phyloP scores from a whole-genome alignment of 805 yeast species.

The Wickerhamiella brachini region DNA sequence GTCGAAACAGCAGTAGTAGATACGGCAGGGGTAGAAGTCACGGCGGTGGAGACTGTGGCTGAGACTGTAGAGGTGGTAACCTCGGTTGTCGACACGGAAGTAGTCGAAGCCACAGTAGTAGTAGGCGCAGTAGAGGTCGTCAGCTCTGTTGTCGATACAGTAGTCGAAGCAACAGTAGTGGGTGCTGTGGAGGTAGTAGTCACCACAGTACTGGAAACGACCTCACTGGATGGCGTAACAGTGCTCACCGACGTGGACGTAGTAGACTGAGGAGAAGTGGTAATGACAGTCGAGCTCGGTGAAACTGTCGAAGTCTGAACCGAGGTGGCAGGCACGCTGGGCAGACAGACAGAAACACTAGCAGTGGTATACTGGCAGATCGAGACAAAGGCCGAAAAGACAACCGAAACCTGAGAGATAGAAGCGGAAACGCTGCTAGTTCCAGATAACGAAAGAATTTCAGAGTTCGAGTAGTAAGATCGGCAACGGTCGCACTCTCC shows the following conservation, averaged over 20 bases:
- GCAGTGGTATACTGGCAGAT: constrained; percentile 6
- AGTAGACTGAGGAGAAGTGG: too few relatives aligned
- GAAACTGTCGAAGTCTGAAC: neutral
- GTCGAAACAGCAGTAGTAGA: neutral
- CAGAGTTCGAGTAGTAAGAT: constrained; percentile 6
- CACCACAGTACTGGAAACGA: neutral
- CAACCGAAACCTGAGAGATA: constrained; percentile 4
- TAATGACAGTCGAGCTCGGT: too few relatives aligned
- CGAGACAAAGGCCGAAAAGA: constrained; percentile 4
- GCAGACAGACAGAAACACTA: constrained; percentile 6
- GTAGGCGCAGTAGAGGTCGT: neutral
- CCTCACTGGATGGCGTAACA: too few relatives aligned
- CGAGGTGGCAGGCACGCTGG: too few relatives aligned
- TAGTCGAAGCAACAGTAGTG: neutral
- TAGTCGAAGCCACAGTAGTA: neutral
- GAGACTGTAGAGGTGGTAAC: too few relatives aligned
- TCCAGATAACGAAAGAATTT: neutral
- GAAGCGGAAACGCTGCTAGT: constrained; percentile 1
- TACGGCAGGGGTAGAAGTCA: neutral
- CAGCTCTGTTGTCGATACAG: neutral
- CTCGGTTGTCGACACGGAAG: too few relatives aligned
- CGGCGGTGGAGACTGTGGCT: neutral
- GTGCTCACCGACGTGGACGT: too few relatives aligned
- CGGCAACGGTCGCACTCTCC: constrained; percentile 11
- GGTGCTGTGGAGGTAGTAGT: neutral